These are phyloP conservation scores for Venturia asperata DNA, from an alignment of 2,329 filamentous ascomycete genomes.

Conservation along the genomic window DNA sequence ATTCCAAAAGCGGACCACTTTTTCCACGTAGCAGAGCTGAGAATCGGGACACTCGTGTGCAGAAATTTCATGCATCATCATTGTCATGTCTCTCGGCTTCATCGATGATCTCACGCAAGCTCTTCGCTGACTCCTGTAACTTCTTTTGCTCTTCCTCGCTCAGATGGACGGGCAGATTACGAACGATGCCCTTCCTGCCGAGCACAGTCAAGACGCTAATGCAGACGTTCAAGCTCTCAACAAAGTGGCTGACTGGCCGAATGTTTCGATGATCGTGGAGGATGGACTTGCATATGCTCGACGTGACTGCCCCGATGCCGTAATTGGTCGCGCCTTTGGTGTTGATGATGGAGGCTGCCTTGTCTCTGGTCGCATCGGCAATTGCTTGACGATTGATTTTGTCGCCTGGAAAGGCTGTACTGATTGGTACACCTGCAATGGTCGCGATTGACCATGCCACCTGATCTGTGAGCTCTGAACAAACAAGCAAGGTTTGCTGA, in stretches of 20 bases:
- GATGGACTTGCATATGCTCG: constrained; percentile 45
- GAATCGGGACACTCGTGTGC: background rate
- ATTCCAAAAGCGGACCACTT: background rate
- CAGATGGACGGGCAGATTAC: constrained; percentile 32
- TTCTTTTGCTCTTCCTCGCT: constrained; percentile 30
- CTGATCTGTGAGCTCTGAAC: constrained; percentile 20
- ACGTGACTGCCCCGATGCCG: constrained; percentile 44
- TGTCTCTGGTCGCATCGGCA: constrained; percentile 40
- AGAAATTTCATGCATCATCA: background rate
- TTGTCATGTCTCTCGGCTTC: constrained; percentile 29
- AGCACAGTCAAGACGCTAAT: constrained; percentile 45
- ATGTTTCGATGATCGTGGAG: constrained; percentile 43
- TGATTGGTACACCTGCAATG: constrained; percentile 38
- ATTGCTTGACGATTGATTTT: constrained; percentile 32
- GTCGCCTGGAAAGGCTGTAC: constrained; percentile 28
- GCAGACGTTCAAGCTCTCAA: constrained; percentile 42
- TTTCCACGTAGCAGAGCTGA: background rate
- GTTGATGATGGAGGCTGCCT: constrained; percentile 42
- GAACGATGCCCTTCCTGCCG: constrained; percentile 42
- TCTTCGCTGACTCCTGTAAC: constrained; percentile 31
- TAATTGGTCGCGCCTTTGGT: constrained; percentile 46
- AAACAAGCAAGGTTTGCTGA: background rate
- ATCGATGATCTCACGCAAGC: constrained; percentile 32
- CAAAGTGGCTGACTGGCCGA: constrained; percentile 44
- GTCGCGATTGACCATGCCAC: constrained; percentile 42